These are phyloP conservation scores for Rhodotorula toruloides DNA, from an alignment of 768 basidiomycete species.

Conservation along the genomic window DNA sequence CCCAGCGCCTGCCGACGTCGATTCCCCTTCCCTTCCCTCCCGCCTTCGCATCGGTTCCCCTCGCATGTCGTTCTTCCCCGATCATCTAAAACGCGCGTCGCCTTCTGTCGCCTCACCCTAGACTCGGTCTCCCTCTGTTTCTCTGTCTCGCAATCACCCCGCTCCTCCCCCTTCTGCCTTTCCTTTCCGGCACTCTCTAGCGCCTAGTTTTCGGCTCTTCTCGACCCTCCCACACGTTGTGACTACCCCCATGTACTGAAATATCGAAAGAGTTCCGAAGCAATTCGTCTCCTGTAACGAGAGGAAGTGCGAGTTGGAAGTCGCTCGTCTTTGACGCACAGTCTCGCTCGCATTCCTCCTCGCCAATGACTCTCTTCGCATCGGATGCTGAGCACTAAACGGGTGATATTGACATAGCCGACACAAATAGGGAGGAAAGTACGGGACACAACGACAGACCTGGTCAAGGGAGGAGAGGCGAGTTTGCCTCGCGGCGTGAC, in stretches of 20 bases:
- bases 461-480: too few relatives aligned
- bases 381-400: too few relatives aligned
- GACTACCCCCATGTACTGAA: slow-evolving; percentile 11
- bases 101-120: not conserved
- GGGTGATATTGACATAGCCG: too few relatives aligned
- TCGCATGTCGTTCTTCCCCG: slow-evolving; percentile 13
- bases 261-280: not conserved
- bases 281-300: not conserved
- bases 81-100: not conserved
- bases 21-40: not conserved
- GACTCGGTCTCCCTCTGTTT: not conserved
- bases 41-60: not conserved
- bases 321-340: too few relatives aligned
- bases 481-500: too few relatives aligned
- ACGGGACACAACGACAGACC: too few relatives aligned
- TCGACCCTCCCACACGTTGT: slow-evolving; percentile 1
- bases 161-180: not conserved
- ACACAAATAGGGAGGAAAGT: too few relatives aligned
- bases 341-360: too few relatives aligned
- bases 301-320: not conserved
- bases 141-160: not conserved
- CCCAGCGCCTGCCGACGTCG: too few relatives aligned
- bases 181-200: not conserved
- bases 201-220: not conserved
- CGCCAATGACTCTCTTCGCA: too few relatives aligned